A percentile compares a stretch with the other conserved stretches of the same genome.
phyloP scores from a whole-genome alignment of 768 basidiomycete species.

The Termitomyces sp. region DNA sequence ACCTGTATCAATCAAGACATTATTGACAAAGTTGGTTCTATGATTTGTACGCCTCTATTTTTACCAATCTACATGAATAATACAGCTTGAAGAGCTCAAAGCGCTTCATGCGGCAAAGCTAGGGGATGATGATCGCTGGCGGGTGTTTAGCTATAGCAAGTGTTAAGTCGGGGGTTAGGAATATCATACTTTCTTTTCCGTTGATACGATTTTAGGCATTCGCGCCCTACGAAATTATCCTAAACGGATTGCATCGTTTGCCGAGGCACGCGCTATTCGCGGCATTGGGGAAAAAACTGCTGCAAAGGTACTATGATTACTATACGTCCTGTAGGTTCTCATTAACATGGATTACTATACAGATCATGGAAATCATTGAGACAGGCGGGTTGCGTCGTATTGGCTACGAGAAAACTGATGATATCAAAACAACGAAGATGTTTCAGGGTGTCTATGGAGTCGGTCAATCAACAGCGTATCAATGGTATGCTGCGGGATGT shows the following conservation, averaged over 20 bases:
- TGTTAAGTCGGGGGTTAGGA: constrained; percentile 29
- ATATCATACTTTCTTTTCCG: neutral
- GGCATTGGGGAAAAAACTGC: constrained; percentile 77
- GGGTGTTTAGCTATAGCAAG: constrained; percentile 60
- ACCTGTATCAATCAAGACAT: constrained; percentile 65
- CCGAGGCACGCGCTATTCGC: constrained; percentile 53
- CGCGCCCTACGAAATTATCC: constrained; percentile 50
- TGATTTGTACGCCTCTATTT: neutral
- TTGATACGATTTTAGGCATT: constrained; percentile 40
- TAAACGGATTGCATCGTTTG: constrained; percentile 49
- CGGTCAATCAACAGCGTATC: constrained; percentile 59
- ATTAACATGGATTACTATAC: neutral
- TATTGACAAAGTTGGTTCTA: constrained; percentile 55
- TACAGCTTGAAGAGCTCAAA: constrained; percentile 62
- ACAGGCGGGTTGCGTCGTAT: constrained; percentile 73
- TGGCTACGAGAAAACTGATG: constrained; percentile 59
- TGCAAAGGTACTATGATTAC: constrained; percentile 41
- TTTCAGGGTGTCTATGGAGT: constrained; percentile 88
- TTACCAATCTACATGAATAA: neutral
- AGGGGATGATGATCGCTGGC: constrained; percentile 62
- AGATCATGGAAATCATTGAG: constrained; percentile 80
- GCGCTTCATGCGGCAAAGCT: constrained; percentile 58
- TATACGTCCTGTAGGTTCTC: neutral
- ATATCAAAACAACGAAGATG: constrained; percentile 45
- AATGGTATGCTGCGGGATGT: constrained; percentile 75